phyloP scores from a whole-genome alignment of 345 rosid genomes.

The Populus simonii region DNA sequence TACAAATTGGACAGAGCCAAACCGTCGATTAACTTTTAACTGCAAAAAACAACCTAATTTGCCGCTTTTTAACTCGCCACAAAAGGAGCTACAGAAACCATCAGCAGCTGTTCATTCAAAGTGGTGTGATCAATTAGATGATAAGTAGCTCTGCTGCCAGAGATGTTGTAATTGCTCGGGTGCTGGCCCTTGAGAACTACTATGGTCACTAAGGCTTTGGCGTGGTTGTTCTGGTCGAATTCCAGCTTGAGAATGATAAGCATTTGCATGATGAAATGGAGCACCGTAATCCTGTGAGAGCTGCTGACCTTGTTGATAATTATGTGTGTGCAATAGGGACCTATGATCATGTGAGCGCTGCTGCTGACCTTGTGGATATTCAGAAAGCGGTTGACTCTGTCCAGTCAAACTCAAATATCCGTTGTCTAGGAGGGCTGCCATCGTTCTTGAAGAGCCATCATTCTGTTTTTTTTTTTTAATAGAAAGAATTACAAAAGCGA shows the following conservation, averaged over 20 bases:
- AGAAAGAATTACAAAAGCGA: neutral
- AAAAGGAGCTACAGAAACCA: neutral
- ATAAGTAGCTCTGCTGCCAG: slow-evolving; percentile 19
- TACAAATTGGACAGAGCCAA: slow-evolving; percentile 22
- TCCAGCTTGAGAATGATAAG: slow-evolving; percentile 18
- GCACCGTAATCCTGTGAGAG: slow-evolving; percentile 25
- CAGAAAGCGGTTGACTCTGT: slow-evolving; percentile 23
- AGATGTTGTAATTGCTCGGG: slow-evolving; percentile 13
- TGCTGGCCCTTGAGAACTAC: slow-evolving; percentile 15
- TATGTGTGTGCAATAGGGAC: slow-evolving; percentile 10
- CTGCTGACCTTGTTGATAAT: slow-evolving; percentile 22
- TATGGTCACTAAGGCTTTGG: slow-evolving; percentile 16
- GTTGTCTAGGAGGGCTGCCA: slow-evolving; percentile 13
- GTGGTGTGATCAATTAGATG: neutral
- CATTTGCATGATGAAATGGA: slow-evolving; percentile 11
- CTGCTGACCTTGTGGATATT: slow-evolving; percentile 20
- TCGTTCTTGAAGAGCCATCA: slow-evolving; percentile 19
- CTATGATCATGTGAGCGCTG: slow-evolving; percentile 25
- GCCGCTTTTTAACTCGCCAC: slow-evolving; percentile 15
- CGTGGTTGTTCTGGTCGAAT: slow-evolving; percentile 18
- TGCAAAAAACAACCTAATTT: slow-evolving; percentile 14
- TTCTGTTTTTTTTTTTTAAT: slow-evolving; percentile 17
- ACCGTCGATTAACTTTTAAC: neutral
- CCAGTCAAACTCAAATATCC: slow-evolving; percentile 17
- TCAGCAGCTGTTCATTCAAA: slow-evolving; percentile 20